A percentile compares a stretch with the other conserved stretches of the same genome.
Evolutionary conservation across 1,139 yeast genomes (phyloP).

Genomic region (Suzukiozyma palmioleophila): DNA sequence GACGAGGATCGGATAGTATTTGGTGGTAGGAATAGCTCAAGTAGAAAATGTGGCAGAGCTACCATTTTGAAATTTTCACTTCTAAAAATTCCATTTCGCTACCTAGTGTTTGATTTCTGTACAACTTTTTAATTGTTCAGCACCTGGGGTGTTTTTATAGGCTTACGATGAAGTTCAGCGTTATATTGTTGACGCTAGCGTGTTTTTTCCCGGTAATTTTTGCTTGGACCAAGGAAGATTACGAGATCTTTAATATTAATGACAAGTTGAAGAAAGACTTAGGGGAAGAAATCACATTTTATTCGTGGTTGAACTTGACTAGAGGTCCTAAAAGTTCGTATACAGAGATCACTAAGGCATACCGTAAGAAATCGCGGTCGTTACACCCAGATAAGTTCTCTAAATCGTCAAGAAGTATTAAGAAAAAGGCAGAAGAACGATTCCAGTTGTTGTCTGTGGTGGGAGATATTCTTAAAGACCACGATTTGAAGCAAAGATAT

Average conservation of each 20-base stretch:
- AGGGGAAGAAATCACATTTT: constrained; percentile 62
- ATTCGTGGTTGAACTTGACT: constrained; percentile 56
- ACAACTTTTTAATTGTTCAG: no score
- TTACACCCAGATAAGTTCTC: constrained; percentile 80
- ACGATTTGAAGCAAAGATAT: constrained; percentile 64
- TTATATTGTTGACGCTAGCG: constrained; percentile 7
- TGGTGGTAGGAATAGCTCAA: no score
- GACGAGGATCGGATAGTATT: no score
- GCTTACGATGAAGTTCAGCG: not conserved
- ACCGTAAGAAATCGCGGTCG: constrained; percentile 63
- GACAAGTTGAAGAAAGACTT: constrained; percentile 62
- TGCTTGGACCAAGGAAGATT: constrained; percentile 56
- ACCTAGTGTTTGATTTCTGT: no score
- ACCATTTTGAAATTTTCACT: no score
- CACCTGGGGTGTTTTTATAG: not conserved
- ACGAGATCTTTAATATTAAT: constrained; percentile 75
- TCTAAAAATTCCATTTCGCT: no score
- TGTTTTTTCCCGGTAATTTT: constrained; percentile 14
- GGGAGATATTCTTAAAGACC: constrained; percentile 64
- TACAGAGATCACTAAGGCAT: constrained; percentile 69
- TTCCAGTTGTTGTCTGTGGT: constrained; percentile 75
- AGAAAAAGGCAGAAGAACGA: constrained; percentile 47
- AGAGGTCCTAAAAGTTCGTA: constrained; percentile 50
- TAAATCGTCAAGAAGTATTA: constrained; percentile 38
- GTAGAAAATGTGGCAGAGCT: no score